These are phyloP conservation scores for Tagetes patula DNA, from an alignment of 129 eudicot species.

Conservation along the genomic window DNA sequence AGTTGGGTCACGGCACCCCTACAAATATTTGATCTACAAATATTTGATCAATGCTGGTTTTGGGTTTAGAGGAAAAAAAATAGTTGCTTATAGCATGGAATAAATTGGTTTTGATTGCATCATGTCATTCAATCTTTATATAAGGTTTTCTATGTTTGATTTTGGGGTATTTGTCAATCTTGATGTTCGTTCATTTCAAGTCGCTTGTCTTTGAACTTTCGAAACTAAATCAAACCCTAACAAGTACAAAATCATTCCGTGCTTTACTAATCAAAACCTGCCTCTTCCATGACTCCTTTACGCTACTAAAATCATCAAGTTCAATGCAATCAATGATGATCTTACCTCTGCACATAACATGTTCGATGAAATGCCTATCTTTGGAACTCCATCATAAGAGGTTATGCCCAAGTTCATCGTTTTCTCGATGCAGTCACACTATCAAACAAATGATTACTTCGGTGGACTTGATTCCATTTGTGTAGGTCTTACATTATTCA, in stretches of 20 bases:
- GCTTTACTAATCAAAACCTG: conserved; percentile 52
- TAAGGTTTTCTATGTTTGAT: no score
- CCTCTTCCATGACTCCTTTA: conserved; percentile 62
- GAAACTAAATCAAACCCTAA: conserved; percentile 43
- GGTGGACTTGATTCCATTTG: conserved; percentile 17
- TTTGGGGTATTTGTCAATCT: no score
- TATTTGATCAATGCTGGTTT: no score
- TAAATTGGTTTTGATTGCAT: no score
- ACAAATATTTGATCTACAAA: no score
- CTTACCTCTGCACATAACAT: conserved; percentile 56
- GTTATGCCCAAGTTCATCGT: conserved; percentile 55
- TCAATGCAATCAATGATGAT: conserved; percentile 62
- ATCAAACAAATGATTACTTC: conserved; percentile 48
- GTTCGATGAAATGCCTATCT: conserved; percentile 71
- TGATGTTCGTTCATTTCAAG: conserved; percentile 41
- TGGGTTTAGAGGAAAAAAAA: no score
- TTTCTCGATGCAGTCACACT: conserved; percentile 47
- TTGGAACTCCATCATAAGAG: conserved; percentile 88
- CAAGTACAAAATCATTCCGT: conserved; percentile 57
- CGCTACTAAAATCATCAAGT: conserved; percentile 58
- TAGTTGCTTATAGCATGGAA: no score
- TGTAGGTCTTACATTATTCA: conserved; percentile 22
- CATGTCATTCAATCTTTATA: no score
- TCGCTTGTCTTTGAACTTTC: conserved; percentile 52
- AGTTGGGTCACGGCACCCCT: no score